Evolutionary conservation across 768 basidiomycete species (phyloP).

Genomic region (Mrakia frigida): DNA sequence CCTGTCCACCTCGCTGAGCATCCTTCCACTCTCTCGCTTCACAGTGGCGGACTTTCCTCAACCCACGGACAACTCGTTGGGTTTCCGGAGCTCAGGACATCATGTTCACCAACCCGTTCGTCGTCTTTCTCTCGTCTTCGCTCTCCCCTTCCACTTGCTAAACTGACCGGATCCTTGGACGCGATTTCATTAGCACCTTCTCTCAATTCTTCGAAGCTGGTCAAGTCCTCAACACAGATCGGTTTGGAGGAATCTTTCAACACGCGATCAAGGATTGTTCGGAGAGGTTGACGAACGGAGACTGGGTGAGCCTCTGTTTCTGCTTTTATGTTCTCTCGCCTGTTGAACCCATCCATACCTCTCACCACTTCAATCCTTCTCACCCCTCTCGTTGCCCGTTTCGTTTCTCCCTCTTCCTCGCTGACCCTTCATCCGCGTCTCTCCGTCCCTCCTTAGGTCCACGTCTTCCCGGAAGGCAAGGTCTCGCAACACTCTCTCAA

Average conservation of each 20-base stretch:
- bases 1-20: not conserved
- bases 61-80: slow-evolving; percentile 24
- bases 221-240: slow-evolving; percentile 22
- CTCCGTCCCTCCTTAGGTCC: not conserved
- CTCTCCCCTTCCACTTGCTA: not conserved
- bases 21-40: not conserved
- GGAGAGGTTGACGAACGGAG: slow-evolving; percentile 9
- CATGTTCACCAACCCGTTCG: slow-evolving; percentile 27
- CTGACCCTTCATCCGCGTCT: not conserved
- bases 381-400: too few species aligned
- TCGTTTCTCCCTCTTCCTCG: too few species aligned
- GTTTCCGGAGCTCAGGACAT: slow-evolving; percentile 24
- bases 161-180: not conserved
- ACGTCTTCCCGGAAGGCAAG: slow-evolving; percentile 25
- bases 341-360: too few species aligned
- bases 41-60: slow-evolving; percentile 17
- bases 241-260: slow-evolving; percentile 25
- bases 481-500: slow-evolving; percentile 21
- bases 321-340: not conserved
- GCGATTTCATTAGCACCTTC: not conserved
- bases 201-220: slow-evolving; percentile 14
- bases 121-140: not conserved
- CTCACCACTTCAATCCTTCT: too few species aligned
- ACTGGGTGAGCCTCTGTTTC: slow-evolving; percentile 10
- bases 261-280: slow-evolving; percentile 5